These are phyloP conservation scores for Echites panduratus DNA, from an alignment of 257 asterid genomes.

Conservation along the genomic window DNA sequence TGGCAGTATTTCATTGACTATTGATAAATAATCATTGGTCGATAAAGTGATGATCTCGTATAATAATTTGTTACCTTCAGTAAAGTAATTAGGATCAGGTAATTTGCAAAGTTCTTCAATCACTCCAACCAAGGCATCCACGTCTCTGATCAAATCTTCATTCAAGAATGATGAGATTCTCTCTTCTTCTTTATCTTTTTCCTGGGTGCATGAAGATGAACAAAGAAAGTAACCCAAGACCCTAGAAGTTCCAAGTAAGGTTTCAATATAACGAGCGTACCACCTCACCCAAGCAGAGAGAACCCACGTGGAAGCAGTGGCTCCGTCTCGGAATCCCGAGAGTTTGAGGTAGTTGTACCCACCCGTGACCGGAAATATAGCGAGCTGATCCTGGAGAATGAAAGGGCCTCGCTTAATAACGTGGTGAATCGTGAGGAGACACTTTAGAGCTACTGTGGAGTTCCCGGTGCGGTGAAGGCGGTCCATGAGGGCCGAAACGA, in stretches of 20 bases:
- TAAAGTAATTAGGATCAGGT: slow-evolving; percentile 32
- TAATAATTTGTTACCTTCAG: slow-evolving; percentile 37
- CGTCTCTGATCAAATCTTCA: slow-evolving; percentile 48
- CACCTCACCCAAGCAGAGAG: slow-evolving; percentile 76
- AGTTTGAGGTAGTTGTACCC: slow-evolving; percentile 70
- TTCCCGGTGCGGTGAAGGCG: slow-evolving; percentile 70
- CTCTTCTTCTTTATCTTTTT: slow-evolving; percentile 34
- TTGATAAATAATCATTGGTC: slow-evolving; percentile 40
- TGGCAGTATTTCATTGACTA: slow-evolving; percentile 40
- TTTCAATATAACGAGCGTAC: slow-evolving; percentile 68
- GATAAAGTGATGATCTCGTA: slow-evolving; percentile 40
- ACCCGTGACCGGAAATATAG: slow-evolving; percentile 59
- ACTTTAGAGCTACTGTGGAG: slow-evolving; percentile 65
- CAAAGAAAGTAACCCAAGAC: slow-evolving; percentile 50
- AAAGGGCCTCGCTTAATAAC: slow-evolving; percentile 75
- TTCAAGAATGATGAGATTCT: slow-evolving; percentile 41
- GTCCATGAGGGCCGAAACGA: slow-evolving; percentile 60
- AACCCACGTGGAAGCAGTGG: slow-evolving; percentile 45
- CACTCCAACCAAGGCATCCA: slow-evolving; percentile 37
- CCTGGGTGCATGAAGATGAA: slow-evolving; percentile 28
- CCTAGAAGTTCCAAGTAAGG: slow-evolving; percentile 47
- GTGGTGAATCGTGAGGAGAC: slow-evolving; percentile 60
- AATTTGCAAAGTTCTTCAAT: slow-evolving; percentile 47
- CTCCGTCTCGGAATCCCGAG: slow-evolving; percentile 63
- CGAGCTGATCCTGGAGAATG: slow-evolving; percentile 80